These are phyloP conservation scores for Ascoidea asiatica DNA, from an alignment of 805 yeast species.

Conservation along the genomic window DNA sequence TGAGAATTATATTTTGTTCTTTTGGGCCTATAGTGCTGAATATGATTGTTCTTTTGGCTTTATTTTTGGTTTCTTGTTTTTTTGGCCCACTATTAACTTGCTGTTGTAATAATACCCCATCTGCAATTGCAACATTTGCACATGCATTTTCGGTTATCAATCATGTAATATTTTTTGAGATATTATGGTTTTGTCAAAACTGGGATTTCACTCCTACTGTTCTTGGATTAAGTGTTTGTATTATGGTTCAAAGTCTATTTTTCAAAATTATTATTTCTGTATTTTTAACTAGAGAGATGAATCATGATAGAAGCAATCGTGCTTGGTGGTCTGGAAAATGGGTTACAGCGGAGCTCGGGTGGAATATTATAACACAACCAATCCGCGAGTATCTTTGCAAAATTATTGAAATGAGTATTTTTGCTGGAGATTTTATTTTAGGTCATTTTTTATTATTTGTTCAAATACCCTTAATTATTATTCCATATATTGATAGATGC, in stretches of 20 bases:
- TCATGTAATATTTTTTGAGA: conserved; percentile 35
- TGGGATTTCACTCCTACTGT: conserved; percentile 40
- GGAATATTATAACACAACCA: conserved; percentile 42
- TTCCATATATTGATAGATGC: conserved; percentile 45
- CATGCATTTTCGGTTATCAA: conserved; percentile 34
- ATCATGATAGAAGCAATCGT: conserved; percentile 36
- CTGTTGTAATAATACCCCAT: conserved; percentile 28
- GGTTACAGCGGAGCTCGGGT: conserved; percentile 42
- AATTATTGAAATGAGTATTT: conserved; percentile 39
- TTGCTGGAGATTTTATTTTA: conserved; percentile 37
- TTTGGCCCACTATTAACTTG: conserved; percentile 34
- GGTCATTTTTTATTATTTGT: conserved; percentile 38
- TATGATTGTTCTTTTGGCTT: conserved; percentile 9
- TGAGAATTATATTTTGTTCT: conserved; percentile 30
- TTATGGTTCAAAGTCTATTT: conserved; percentile 34
- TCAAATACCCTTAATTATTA: conserved; percentile 38
- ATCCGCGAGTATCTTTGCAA: conserved; percentile 44
- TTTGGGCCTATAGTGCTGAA: conserved; percentile 14
- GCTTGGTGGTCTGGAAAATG: conserved; percentile 69
- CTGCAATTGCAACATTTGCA: conserved; percentile 32
- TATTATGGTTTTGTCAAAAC: conserved; percentile 41
- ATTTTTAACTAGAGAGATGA: conserved; percentile 41
- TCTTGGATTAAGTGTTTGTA: conserved; percentile 37
- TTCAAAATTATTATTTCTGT: conserved; percentile 30
- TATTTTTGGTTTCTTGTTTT: conserved; percentile 27